Evolutionary conservation across 2,329 filamentous ascomycete genomes (phyloP).

Genomic region (Neofusicoccum cordaticola): DNA sequence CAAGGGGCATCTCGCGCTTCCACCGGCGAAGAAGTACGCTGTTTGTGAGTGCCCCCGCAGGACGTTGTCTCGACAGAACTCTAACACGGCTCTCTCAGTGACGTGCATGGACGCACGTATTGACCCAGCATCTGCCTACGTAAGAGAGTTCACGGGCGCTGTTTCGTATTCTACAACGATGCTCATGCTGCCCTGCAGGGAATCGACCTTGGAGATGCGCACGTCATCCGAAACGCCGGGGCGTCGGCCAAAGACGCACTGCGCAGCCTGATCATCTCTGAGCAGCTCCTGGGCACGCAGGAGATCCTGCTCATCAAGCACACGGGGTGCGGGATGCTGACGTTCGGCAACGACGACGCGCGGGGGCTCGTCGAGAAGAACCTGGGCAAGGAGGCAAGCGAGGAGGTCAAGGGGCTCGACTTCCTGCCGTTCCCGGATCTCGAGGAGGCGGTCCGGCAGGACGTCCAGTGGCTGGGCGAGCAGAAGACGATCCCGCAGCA

Average conservation of each 20-base stretch:
- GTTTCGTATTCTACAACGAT: not conserved
- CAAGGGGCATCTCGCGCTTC: slow-evolving; percentile 64
- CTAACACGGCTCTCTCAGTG: slow-evolving; percentile 41
- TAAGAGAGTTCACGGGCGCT: not conserved
- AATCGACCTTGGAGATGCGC: slow-evolving; percentile 71
- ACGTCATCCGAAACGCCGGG: slow-evolving; percentile 68
- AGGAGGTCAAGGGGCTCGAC: slow-evolving; percentile 49
- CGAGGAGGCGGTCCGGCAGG: slow-evolving; percentile 62
- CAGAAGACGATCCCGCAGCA: slow-evolving; percentile 57
- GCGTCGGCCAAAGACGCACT: slow-evolving; percentile 61
- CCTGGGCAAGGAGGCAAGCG: slow-evolving; percentile 51
- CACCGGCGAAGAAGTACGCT: slow-evolving; percentile 67
- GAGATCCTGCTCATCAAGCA: slow-evolving; percentile 76
- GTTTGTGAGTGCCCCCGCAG: slow-evolving; percentile 47
- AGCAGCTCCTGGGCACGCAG: slow-evolving; percentile 73
- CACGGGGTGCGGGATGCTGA: slow-evolving; percentile 71
- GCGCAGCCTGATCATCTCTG: slow-evolving; percentile 72
- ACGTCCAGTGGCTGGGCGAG: slow-evolving; percentile 61
- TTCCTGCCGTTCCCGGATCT: slow-evolving; percentile 67
- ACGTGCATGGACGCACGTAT: slow-evolving; percentile 80
- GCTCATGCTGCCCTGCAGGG: slow-evolving; percentile 48
- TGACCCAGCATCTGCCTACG: slow-evolving; percentile 59
- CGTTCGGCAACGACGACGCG: slow-evolving; percentile 60
- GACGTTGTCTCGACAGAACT: not conserved
- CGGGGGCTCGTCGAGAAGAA: slow-evolving; percentile 57